Evolutionary conservation across 768 basidiomycete genomes (phyloP).

Genomic region (Pisolithus albus): DNA sequence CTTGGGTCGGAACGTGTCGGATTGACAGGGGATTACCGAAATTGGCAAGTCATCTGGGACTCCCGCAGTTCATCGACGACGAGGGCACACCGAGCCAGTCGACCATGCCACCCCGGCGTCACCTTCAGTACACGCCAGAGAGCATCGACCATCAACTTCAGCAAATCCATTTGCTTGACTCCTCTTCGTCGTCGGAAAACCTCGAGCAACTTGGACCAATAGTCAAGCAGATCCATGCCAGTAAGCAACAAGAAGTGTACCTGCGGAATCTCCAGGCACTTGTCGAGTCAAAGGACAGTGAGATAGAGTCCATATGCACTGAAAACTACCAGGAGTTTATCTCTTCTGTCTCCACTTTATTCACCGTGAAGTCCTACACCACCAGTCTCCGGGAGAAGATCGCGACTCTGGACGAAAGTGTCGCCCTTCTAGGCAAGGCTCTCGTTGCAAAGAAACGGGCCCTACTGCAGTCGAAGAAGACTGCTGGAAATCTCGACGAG

Average conservation of each 20-base stretch:
- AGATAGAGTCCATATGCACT: conserved; percentile 93
- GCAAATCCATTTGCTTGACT: conserved; percentile 84
- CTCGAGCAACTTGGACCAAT: conserved; percentile 93
- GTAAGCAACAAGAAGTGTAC: conserved; percentile 83
- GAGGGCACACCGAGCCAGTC: background rate
- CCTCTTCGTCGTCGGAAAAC: conserved; percentile 86
- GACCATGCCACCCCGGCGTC: conserved; percentile 68
- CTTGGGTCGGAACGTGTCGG: background rate
- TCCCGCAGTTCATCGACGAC: too few relatives aligned
- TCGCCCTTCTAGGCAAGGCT: conserved; percentile 79
- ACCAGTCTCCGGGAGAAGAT: conserved; percentile 90
- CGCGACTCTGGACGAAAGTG: conserved; percentile 78
- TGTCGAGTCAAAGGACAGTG: conserved; percentile 88
- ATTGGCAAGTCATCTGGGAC: too few relatives aligned
- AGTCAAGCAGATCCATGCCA: conserved; percentile 88
- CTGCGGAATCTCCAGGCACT: conserved; percentile 80
- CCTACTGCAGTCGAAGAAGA: conserved; percentile 84
- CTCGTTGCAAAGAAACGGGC: conserved; percentile 92
- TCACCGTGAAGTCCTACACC: conserved; percentile 94
- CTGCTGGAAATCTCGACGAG: conserved; percentile 91
- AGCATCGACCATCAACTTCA: conserved; percentile 85
- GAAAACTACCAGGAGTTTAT: conserved; percentile 99
- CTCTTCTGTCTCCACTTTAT: conserved; percentile 90
- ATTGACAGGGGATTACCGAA: background rate
- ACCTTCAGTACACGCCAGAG: conserved; percentile 71